These are phyloP conservation scores for Mycena alexandri DNA, from an alignment of 768 basidiomycete genomes.

Conservation along the genomic window DNA sequence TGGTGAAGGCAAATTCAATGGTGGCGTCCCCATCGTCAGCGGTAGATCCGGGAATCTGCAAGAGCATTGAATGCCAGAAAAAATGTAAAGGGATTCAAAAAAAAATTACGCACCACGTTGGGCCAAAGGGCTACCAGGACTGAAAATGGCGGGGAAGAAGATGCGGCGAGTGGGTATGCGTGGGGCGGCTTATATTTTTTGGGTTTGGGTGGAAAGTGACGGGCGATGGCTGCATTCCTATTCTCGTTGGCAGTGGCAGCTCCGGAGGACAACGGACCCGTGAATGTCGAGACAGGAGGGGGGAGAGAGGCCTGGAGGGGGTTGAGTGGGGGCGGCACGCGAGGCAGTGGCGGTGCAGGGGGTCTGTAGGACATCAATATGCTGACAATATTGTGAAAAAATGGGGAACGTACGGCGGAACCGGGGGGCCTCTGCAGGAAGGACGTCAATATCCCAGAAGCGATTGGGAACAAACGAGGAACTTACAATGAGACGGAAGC, in stretches of 20 bases:
- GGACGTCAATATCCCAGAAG: too few relatives aligned
- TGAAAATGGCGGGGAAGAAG: background rate
- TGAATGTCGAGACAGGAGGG: background rate
- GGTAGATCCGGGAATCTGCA: background rate
- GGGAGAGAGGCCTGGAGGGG: background rate
- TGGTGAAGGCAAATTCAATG: slow-evolving; percentile 1
- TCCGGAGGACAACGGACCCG: background rate
- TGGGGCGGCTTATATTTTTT: slow-evolving; percentile 5
- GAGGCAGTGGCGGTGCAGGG: background rate
- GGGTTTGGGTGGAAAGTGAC: slow-evolving; percentile 1
- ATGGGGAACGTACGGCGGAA: too few relatives aligned
- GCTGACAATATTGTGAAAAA: too few relatives aligned
- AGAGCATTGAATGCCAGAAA: background rate
- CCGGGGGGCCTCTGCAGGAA: background rate
- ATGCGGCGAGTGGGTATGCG: background rate
- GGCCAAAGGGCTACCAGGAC: slow-evolving; percentile 7
- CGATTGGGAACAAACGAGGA: too few relatives aligned
- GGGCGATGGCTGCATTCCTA: slow-evolving; percentile 3
- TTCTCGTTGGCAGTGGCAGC: background rate
- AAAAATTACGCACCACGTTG: background rate
- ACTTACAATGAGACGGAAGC: too few relatives aligned
- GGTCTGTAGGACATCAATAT: background rate
- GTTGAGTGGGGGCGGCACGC: slow-evolving; percentile 1
- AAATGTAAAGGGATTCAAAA: background rate
- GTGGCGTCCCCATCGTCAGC: background rate